phyloP scores from a whole-genome alignment of 305 asterid genomes.

The Plantago coronopus region DNA sequence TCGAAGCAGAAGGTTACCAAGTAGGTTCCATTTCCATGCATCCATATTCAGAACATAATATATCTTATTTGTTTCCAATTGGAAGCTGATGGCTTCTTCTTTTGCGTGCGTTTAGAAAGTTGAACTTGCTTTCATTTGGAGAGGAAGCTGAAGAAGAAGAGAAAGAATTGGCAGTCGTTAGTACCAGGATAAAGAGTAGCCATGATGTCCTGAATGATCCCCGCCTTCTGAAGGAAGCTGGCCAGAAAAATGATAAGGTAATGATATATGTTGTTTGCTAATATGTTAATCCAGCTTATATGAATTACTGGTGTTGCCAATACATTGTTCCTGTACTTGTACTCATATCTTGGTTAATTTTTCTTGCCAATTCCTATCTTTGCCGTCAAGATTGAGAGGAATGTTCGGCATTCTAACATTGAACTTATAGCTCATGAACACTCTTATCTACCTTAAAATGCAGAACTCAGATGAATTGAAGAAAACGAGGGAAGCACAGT shows the following conservation, averaged over 20 bases:
- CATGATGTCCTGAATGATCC: constrained; percentile 95
- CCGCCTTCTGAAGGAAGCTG: constrained; percentile 74
- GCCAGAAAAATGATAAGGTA: constrained; percentile 47
- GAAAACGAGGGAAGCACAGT: constrained; percentile 54
- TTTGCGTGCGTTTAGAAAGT: constrained; percentile 53
- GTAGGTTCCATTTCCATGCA: constrained; percentile 41
- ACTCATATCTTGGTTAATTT: constrained; percentile 18
- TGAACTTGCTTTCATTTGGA: constrained; percentile 94
- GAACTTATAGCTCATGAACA: constrained; percentile 12
- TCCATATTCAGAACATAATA: constrained; percentile 17
- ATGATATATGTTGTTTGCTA: constrained; percentile 17
- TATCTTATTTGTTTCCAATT: constrained; percentile 3
- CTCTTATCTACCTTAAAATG: constrained; percentile 29
- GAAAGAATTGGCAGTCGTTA: constrained; percentile 65
- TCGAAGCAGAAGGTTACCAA: constrained; percentile 61
- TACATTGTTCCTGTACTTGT: constrained; percentile 15
- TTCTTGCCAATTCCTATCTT: constrained; percentile 12
- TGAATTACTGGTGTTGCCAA: constrained; percentile 1
- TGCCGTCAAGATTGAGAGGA: constrained; percentile 9
- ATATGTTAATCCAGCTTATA: constrained; percentile 9
- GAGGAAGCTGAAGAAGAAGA: constrained; percentile 99
- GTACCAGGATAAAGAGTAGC: constrained; percentile 75
- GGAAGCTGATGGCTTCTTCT: constrained; percentile 21
- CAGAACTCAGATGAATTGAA: constrained; percentile 62
- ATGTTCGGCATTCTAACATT: constrained; percentile 7